These are phyloP conservation scores for Phaeotremella fagi DNA, from an alignment of 768 basidiomycete genomes.

Conservation along the genomic window DNA sequence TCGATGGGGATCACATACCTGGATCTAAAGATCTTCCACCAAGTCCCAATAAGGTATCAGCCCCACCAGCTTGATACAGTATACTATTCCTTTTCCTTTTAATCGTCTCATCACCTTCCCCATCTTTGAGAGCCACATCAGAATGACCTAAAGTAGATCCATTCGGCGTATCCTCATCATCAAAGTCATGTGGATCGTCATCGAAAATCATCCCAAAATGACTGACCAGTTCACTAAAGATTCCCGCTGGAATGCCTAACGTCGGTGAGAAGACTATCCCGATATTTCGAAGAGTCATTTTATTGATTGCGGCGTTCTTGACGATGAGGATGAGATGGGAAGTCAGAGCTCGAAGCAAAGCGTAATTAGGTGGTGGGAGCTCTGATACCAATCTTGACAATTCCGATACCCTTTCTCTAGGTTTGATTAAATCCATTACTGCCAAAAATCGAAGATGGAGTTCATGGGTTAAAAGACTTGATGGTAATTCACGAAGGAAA, in stretches of 20 bases:
- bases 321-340: constrained; percentile 94
- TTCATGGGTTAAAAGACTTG: constrained; percentile 85
- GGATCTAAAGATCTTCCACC: constrained; percentile 34
- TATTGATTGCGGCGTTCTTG: constrained; percentile 81
- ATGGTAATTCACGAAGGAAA: constrained; percentile 87
- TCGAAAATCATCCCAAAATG: constrained; percentile 94
- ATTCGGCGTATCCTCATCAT: constrained; percentile 3
- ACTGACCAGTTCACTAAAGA: constrained; percentile 88
- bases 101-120: constrained; percentile 19
- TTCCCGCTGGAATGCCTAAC: constrained; percentile 92
- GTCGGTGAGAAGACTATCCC: constrained; percentile 99
- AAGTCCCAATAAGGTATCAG: constrained; percentile 35
- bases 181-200: constrained; percentile 53
- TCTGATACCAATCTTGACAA: constrained; percentile 78
- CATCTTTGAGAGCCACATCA: not conserved
- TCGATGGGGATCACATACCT: constrained; percentile 13
- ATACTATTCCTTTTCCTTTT: constrained; percentile 40
- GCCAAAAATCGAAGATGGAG: constrained; percentile 84
- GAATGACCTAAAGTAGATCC: not conserved
- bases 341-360: constrained; percentile 83
- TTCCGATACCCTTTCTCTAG: constrained; percentile 81
- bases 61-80: constrained; percentile 39
- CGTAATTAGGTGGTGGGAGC: constrained; percentile 88
- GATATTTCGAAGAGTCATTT: constrained; percentile 98
- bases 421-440: constrained; percentile 86